phyloP scores from a whole-genome alignment of 2,329 filamentous ascomycete genomes.

The Coleophoma cylindrospora region DNA sequence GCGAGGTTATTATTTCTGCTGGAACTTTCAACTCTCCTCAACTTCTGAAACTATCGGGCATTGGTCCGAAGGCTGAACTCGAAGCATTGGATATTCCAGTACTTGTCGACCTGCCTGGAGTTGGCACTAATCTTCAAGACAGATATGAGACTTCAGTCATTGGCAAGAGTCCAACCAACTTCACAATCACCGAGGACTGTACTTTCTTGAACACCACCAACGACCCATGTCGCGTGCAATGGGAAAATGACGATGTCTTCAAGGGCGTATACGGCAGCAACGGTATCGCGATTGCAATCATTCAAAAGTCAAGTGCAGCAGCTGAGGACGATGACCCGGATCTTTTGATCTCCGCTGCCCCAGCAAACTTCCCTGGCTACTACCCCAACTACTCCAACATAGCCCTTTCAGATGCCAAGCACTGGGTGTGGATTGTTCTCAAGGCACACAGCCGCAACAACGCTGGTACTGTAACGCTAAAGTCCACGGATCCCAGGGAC shows the following conservation, averaged over 20 bases:
- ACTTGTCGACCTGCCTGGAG: slow-evolving; percentile 53
- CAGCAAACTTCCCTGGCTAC: slow-evolving; percentile 34
- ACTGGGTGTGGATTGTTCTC: slow-evolving; percentile 36
- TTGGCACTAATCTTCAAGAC: slow-evolving; percentile 57
- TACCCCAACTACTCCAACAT: slow-evolving; percentile 33
- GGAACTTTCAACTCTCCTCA: slow-evolving; percentile 41
- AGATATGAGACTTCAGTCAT: slow-evolving; percentile 44
- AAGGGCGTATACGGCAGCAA: slow-evolving; percentile 32
- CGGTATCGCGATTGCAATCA: slow-evolving; percentile 41
- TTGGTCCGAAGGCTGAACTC: slow-evolving; percentile 35
- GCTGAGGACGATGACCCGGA: slow-evolving; percentile 32
- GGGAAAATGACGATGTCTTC: slow-evolving; percentile 14
- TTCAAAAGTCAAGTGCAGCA: slow-evolving; percentile 25
- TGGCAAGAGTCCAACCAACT: slow-evolving; percentile 34
- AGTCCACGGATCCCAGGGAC: slow-evolving; percentile 57
- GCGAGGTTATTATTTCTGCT: slow-evolving; percentile 42
- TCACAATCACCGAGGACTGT: slow-evolving; percentile 29
- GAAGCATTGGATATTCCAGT: slow-evolving; percentile 40
- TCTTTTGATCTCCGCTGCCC: slow-evolving; percentile 27
- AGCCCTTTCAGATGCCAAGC: slow-evolving; percentile 31
- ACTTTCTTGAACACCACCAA: slow-evolving; percentile 28
- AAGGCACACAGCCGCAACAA: slow-evolving; percentile 60
- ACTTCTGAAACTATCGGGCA: slow-evolving; percentile 39
- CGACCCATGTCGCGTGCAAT: slow-evolving; percentile 28
- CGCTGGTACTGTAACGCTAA: slow-evolving; percentile 56